Conservation (phyloP, 306 rosid species). For the Vigna angularis region DNA sequence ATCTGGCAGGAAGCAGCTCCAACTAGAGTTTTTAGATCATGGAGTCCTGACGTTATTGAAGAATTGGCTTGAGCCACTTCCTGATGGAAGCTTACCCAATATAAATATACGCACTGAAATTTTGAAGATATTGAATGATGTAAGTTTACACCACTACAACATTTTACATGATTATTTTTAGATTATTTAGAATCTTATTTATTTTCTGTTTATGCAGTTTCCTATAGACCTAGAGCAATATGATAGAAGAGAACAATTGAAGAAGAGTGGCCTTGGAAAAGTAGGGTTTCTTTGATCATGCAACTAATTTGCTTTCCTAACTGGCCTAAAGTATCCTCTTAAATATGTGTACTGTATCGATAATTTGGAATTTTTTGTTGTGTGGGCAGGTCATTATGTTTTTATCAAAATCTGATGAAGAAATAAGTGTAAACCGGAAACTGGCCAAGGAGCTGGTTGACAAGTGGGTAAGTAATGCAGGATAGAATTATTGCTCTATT, state of each 20-base stretch:
- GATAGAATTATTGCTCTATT: conserved; percentile 7
- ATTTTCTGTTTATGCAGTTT: conserved; percentile 63
- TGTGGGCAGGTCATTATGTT: conserved; percentile 86
- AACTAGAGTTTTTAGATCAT: conserved; percentile 89
- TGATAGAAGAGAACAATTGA: conserved; percentile 95
- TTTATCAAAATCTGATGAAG: conserved; percentile 91
- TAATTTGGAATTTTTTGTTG: conserved; percentile 25
- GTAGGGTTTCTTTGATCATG: conserved; percentile 48
- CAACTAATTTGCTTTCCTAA: conserved; percentile 2
- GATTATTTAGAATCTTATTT: conserved; percentile 39
- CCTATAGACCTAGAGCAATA: conserved; percentile 91
- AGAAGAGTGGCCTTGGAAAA: conserved; percentile 97
- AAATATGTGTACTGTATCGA: neutral
- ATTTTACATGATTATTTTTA: conserved; percentile 13
- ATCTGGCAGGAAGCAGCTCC: conserved; percentile 84
- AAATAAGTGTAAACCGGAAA: conserved; percentile 81
- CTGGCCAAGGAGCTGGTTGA: conserved; percentile 95
- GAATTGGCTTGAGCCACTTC: conserved; percentile 98
- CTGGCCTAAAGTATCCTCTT: neutral
- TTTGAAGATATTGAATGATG: conserved; percentile 87
- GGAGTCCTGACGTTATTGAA: conserved; percentile 84
- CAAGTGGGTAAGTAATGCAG: conserved; percentile 76
- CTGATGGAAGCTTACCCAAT: conserved; percentile 95
- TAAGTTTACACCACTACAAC: conserved; percentile 46
- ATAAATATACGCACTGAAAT: conserved; percentile 86